Percentiles rank a stretch among this genome's conserved stretches.
Conservation (phyloP, 164 flowering plant species). For the Protea cynaroides region DNA sequence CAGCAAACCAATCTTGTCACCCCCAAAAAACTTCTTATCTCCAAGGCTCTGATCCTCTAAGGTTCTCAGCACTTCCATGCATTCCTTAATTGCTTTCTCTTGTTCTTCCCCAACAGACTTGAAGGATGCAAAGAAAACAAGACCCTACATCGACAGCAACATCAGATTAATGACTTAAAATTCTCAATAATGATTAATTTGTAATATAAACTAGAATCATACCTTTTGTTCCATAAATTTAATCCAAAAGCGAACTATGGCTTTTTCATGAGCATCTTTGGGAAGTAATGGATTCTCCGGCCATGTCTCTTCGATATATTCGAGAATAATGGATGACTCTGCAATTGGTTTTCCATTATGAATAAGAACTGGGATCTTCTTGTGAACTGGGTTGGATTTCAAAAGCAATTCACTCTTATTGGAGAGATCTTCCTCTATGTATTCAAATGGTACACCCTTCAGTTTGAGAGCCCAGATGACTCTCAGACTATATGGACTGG, state of each 20-base stretch:
- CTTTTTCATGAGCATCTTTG: slow-evolving; percentile 13
- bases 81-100: slow-evolving; percentile 7
- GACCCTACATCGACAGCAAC: background rate
- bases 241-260: slow-evolving; percentile 17
- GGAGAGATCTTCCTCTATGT: slow-evolving; percentile 16
- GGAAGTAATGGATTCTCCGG: slow-evolving; percentile 17
- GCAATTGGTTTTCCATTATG: slow-evolving; percentile 17
- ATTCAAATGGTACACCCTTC: slow-evolving; percentile 20
- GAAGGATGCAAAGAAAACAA: background rate
- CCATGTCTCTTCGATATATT: slow-evolving; percentile 20
- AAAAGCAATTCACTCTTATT: slow-evolving; percentile 13
- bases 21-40: slow-evolving; percentile 17
- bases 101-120: slow-evolving; percentile 5
- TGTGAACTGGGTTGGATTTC: slow-evolving; percentile 11
- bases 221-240: slow-evolving; percentile 15
- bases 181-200: no score
- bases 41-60: slow-evolving; percentile 14
- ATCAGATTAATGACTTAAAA: background rate
- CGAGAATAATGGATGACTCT: slow-evolving; percentile 15
- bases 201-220: background rate
- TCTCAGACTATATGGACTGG: slow-evolving; percentile 16
- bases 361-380: slow-evolving; percentile 16
- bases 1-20: slow-evolving; percentile 10
- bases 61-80: slow-evolving; percentile 5
- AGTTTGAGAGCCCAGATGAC: slow-evolving; percentile 19